Conservation (phyloP, 2,329 filamentous ascomycete species). For the Beauveria varroae region DNA sequence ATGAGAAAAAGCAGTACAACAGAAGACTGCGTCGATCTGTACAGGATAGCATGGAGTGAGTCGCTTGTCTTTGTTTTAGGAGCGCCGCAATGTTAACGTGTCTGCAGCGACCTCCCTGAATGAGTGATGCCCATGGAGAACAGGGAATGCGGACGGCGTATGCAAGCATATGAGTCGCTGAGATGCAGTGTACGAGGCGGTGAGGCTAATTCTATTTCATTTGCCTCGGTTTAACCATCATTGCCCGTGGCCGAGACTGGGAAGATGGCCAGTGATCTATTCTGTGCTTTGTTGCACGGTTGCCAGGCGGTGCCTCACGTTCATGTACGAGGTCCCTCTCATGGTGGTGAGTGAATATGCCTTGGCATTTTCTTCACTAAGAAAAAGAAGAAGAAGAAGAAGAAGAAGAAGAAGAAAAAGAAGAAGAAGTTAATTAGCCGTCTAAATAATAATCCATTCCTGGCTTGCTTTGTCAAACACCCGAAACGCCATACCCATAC, state of each 20-base stretch:
- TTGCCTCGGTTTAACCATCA: neutral
- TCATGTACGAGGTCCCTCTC: neutral
- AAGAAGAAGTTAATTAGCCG: neutral
- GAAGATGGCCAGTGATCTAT: neutral
- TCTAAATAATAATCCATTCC: neutral
- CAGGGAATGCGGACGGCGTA: neutral
- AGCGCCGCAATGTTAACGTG: neutral
- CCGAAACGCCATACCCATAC: neutral
- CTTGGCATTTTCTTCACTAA: neutral
- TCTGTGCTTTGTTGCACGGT: neutral
- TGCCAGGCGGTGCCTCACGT: neutral
- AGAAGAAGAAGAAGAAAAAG: neutral
- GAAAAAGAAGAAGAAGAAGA: neutral
- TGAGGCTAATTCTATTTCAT: neutral
- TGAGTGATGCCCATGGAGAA: constrained; percentile 11
- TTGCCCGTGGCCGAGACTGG: neutral
- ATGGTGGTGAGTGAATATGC: neutral
- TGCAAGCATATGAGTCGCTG: neutral
- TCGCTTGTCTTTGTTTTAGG: constrained; percentile 11
- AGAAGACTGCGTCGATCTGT: constrained; percentile 73
- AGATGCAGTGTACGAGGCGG: neutral
- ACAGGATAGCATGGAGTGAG: constrained; percentile 58
- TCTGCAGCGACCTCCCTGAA: constrained; percentile 26
- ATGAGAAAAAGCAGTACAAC: constrained; percentile 79
- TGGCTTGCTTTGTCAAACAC: neutral